Evolutionary conservation across 2,329 filamentous ascomycete species (phyloP).

Genomic region (Amauroascus verrucosus): DNA sequence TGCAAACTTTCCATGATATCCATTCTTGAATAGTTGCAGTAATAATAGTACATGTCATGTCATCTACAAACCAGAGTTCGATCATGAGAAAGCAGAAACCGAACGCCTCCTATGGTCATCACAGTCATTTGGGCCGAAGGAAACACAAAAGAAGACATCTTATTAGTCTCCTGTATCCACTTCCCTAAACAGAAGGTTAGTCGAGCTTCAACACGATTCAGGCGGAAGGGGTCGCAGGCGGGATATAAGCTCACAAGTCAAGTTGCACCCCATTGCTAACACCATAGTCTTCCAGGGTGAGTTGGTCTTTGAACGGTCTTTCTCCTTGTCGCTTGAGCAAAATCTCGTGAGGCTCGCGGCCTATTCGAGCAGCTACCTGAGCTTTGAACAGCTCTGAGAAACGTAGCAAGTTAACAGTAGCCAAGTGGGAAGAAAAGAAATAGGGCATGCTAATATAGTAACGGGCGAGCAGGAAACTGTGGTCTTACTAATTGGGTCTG

Average conservation of each 20-base stretch:
- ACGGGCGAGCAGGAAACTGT: background rate
- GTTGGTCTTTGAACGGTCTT: constrained; percentile 81
- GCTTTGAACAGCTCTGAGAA: constrained; percentile 64
- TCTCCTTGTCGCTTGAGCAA: constrained; percentile 86
- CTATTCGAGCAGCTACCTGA: constrained; percentile 80
- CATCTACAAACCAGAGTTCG: background rate
- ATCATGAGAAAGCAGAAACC: constrained; percentile 1
- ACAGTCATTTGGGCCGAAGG: background rate
- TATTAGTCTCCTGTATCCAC: constrained; percentile 39
- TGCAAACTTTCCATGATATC: constrained; percentile 7
- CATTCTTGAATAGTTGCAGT: background rate
- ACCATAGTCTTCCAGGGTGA: constrained; percentile 86
- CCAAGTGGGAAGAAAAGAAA: background rate
- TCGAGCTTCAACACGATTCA: constrained; percentile 20
- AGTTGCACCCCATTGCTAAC: constrained; percentile 72
- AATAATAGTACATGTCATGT: constrained; percentile 7
- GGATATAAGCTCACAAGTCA: constrained; percentile 32
- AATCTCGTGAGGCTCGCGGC: constrained; percentile 81
- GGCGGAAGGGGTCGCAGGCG: background rate
- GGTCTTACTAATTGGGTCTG: constrained; percentile 58
- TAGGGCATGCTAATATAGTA: no score
- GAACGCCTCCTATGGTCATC: constrained; percentile 9
- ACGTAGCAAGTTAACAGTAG: constrained; percentile 13
- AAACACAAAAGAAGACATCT: constrained; percentile 10
- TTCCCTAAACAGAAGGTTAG: constrained; percentile 26